Base-by-base conservation (phyloP, 2,329 filamentous ascomycete species). In the Exophiala phaeomuriformis region DNA sequence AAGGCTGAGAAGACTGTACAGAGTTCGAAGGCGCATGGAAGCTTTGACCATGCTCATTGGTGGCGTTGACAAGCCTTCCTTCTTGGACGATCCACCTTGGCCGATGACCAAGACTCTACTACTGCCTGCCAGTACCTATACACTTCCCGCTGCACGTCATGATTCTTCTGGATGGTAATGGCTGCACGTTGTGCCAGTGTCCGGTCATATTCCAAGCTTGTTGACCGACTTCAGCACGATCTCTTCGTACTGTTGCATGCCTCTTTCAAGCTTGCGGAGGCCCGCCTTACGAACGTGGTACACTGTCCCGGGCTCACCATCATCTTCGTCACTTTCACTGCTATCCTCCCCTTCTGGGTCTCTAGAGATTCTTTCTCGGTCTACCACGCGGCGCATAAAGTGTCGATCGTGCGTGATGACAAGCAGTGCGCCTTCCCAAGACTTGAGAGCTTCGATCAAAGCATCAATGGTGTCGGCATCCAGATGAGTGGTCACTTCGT, bases 401-500 rank as follows among this genome's bases (percentile, higher is more conserved):
- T 86, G 94, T 32, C 89, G 77, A 67, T 94, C 88, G 71, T 94
- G 89, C 35, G 83, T 89, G 3, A 93, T 84, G 3, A 93, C 71
- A 37, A 94, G 70, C 3, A 93, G 77, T 0, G 87, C 88, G 0
- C 88, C 88, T 51, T 83, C 78, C 77, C 86, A 94, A 2, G 71
- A 71, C 9, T 77, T 75, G 58, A 94, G 67, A 1, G 84, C 85
- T 28, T 79, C 75, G 0, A 85, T 77, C 51, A 94, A 69, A 1
- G 85, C 86, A 5, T 81, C 79, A 28, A 91, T 86, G 0, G 86
- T 91, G 69, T 93, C 82, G 57, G 86, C 87, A 66, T 94, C 89
- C 39, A 94, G 75, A 72, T 95, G 89, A 1, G 88, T 91, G 4
- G 88, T 93, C 28, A 89, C 84, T 67, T 89, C 89, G 65, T 91